Evolutionary conservation across 106 monocot genomes (phyloP).

Genomic region (Chionographis japonica): DNA sequence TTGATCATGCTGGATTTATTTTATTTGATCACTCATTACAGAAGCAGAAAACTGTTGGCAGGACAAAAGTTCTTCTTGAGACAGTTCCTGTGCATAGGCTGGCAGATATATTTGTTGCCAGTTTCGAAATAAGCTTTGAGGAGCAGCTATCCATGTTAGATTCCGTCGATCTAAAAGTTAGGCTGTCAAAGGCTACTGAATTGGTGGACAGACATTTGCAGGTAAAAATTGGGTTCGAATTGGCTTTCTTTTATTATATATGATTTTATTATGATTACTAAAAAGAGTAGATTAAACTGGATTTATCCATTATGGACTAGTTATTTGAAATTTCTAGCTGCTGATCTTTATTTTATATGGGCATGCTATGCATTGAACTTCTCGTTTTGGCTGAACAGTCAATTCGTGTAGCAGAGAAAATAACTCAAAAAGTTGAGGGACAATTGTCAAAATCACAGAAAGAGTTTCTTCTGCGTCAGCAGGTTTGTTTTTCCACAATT

Average conservation of each 20-base stretch:
- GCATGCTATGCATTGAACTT: slow-evolving; percentile 6
- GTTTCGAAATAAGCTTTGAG: slow-evolving; percentile 98
- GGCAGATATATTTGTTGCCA: slow-evolving; percentile 99
- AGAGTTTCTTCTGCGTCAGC: slow-evolving; percentile 95
- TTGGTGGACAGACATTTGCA: slow-evolving; percentile 93
- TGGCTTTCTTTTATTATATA: neutral
- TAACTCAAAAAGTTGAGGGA: slow-evolving; percentile 98
- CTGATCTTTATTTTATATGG: slow-evolving; percentile 3
- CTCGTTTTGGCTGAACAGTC: slow-evolving; percentile 49
- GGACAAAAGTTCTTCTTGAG: slow-evolving; percentile 98
- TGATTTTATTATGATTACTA: neutral
- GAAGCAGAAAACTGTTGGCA: slow-evolving; percentile 99
- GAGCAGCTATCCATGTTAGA: slow-evolving; percentile 98
- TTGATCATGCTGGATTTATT: neutral
- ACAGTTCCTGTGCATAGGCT: slow-evolving; percentile 96
- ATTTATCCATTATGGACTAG: too few species aligned
- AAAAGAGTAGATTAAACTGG: neutral
- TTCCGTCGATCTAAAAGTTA: slow-evolving; percentile 88
- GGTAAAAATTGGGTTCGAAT: slow-evolving; percentile 31
- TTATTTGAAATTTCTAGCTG: neutral
- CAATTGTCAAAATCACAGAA: slow-evolving; percentile 97
- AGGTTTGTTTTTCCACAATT: slow-evolving; percentile 44
- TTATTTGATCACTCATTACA: slow-evolving; percentile 24
- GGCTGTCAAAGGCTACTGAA: slow-evolving; percentile 89
- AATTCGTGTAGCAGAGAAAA: slow-evolving; percentile 97